Conservation (phyloP, 2,329 filamentous ascomycete genomes). For the Trichophyton mentagrophytes region DNA sequence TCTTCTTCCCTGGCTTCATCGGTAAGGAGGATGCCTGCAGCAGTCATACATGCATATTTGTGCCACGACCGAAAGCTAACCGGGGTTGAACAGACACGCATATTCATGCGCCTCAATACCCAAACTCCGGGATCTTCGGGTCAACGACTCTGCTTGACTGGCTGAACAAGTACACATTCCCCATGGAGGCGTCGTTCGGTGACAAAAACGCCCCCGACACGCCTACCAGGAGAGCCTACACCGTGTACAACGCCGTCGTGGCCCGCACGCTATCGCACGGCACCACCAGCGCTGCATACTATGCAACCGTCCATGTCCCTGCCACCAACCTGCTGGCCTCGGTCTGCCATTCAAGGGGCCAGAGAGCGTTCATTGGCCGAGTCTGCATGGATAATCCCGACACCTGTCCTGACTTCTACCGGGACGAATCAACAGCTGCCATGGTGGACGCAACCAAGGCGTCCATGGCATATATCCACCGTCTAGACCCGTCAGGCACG, state of each 20-base stretch:
- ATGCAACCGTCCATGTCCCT: constrained; percentile 72
- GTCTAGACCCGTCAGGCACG: constrained; percentile 49
- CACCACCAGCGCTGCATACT: constrained; percentile 91
- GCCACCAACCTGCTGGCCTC: constrained; percentile 85
- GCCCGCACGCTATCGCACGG: constrained; percentile 72
- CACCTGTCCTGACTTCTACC: constrained; percentile 63
- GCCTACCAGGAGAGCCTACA: constrained; percentile 19
- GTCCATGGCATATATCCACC: constrained; percentile 52
- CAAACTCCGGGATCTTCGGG: constrained; percentile 87
- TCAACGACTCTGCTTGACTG: constrained; percentile 86
- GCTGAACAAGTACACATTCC: constrained; percentile 91
- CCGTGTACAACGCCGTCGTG: constrained; percentile 66
- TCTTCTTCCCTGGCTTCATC: constrained; percentile 38
- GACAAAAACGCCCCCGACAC: constrained; percentile 15
- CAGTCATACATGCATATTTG: too few species aligned
- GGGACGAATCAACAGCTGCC: constrained; percentile 53
- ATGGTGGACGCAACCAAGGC: constrained; percentile 45
- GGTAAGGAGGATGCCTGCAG: constrained; percentile 19
- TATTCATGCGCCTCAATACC: constrained; percentile 88
- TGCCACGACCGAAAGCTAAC: too few species aligned
- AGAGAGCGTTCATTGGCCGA: constrained; percentile 79
- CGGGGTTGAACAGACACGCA: constrained; percentile 62
- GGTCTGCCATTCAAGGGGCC: constrained; percentile 65
- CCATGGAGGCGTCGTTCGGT: constrained; percentile 66
- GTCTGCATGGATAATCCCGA: constrained; percentile 78